phyloP scores from a whole-genome alignment of 176 grass and related monocot genomes.

The Tillandsia fasciculata region DNA sequence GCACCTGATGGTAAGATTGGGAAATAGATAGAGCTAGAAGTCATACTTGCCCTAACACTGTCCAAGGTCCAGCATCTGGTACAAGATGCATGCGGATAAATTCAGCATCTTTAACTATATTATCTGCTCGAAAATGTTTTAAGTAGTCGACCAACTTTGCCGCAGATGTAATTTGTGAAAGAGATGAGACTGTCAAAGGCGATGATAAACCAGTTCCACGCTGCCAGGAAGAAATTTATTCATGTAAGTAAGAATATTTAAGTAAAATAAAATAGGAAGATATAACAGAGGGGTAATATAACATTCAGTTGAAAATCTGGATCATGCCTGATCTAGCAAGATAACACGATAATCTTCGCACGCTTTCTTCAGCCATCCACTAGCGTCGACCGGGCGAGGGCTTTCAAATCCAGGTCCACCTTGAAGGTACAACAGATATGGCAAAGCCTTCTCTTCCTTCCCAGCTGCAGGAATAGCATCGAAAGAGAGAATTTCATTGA shows the following conservation, averaged over 20 bases:
- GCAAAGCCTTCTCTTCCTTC: constrained; percentile 60
- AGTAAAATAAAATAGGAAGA: constrained; percentile 3
- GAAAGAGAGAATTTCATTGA: not conserved
- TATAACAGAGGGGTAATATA: constrained; percentile 2
- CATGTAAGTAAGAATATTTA: constrained; percentile 4
- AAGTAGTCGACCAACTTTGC: constrained; percentile 50
- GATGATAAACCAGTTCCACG: constrained; percentile 84
- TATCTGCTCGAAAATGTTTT: constrained; percentile 93
- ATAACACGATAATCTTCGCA: constrained; percentile 71
- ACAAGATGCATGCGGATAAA: constrained; percentile 63
- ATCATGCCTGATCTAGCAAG: constrained; percentile 66
- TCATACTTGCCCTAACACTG: constrained; percentile 79
- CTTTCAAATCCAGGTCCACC: constrained; percentile 90
- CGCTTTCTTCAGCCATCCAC: constrained; percentile 89
- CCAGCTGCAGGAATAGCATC: constrained; percentile 34
- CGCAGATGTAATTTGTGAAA: constrained; percentile 63
- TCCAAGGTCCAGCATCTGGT: constrained; percentile 71
- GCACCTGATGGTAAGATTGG: no score
- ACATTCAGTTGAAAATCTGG: not conserved
- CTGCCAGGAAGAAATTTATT: constrained; percentile 26
- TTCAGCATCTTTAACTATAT: constrained; percentile 89
- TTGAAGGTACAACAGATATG: constrained; percentile 81
- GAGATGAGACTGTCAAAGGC: constrained; percentile 77
- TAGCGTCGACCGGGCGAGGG: constrained; percentile 52
- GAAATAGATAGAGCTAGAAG: constrained; percentile 6